Percentiles rank a stretch among this genome's conserved stretches.
Conservation (phyloP, 176 grass and related monocot species). For the Typha latifolia region DNA sequence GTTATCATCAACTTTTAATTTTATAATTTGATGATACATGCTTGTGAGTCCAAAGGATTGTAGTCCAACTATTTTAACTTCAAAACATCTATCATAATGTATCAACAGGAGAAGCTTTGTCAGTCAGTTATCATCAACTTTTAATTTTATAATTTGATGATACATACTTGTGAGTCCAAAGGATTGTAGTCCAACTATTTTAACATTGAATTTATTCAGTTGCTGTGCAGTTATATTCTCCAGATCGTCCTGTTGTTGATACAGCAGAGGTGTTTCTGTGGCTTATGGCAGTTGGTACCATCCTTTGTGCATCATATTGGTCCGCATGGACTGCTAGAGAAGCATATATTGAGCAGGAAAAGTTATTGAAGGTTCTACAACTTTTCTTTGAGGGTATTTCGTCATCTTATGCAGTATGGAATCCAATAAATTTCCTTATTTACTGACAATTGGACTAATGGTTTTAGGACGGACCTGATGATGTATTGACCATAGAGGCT, state of each 20-base stretch:
- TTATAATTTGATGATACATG: too few relatives aligned
- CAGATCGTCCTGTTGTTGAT: constrained; percentile 86
- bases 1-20: too few relatives aligned
- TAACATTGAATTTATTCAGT: constrained; percentile 35
- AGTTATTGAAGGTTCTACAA: constrained; percentile 70
- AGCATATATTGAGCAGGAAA: constrained; percentile 79
- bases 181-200: neutral
- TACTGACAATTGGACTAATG: neutral
- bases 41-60: too few relatives aligned
- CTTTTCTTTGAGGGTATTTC: neutral
- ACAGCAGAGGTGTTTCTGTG: constrained; percentile 96
- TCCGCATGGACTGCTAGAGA: constrained; percentile 89
- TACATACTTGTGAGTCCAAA: too few relatives aligned
- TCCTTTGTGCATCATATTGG: constrained; percentile 97
- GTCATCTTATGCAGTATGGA: too few relatives aligned
- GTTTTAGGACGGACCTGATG: constrained; percentile 64
- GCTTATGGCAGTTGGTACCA: constrained; percentile 98
- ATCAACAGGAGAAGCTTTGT: too few relatives aligned
- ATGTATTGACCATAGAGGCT: constrained; percentile 38
- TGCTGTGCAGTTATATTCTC: constrained; percentile 78
- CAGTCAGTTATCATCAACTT: too few relatives aligned
- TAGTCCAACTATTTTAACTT: too few relatives aligned
- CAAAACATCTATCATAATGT: too few relatives aligned
- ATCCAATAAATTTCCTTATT: neutral
- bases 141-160: too few relatives aligned